phyloP scores from a whole-genome alignment of 2,329 filamentous ascomycete genomes.

The Fragosphaeria purpurea region DNA sequence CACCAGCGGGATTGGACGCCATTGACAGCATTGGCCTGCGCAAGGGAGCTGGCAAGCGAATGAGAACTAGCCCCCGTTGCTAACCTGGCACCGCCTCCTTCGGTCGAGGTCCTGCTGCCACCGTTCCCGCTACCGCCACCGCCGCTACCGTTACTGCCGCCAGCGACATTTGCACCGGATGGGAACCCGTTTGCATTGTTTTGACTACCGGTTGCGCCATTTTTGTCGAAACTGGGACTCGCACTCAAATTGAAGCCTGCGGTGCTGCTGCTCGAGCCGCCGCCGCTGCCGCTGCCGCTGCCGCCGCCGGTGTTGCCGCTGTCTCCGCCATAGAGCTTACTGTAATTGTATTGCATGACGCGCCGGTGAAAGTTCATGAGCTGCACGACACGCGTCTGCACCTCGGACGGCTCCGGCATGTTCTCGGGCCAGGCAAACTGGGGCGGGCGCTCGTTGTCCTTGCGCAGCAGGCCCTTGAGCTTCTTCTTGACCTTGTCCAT shows the following conservation, averaged over 20 bases:
- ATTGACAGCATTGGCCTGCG: slow-evolving; percentile 52
- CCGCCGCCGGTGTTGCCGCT: background rate
- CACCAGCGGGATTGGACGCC: slow-evolving; percentile 89
- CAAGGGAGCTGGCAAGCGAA: slow-evolving; percentile 28
- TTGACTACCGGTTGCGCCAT: background rate
- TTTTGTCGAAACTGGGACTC: slow-evolving; percentile 6
- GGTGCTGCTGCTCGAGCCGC: background rate
- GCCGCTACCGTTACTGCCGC: background rate
- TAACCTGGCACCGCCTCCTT: background rate
- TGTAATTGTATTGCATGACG: slow-evolving; percentile 92
- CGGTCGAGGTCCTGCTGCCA: background rate
- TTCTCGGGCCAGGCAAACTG: slow-evolving; percentile 98
- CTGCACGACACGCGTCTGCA: slow-evolving; percentile 84
- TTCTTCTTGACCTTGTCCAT: slow-evolving; percentile 99
- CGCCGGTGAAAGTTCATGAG: slow-evolving; percentile 95
- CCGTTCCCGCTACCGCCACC: no score
- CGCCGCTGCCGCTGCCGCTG: background rate
- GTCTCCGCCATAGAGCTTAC: slow-evolving; percentile 54
- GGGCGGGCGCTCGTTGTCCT: slow-evolving; percentile 85
- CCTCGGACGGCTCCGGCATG: slow-evolving; percentile 87
- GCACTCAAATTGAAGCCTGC: no score
- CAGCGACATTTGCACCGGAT: background rate
- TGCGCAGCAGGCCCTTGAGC: slow-evolving; percentile 81
- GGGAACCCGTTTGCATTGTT: background rate
- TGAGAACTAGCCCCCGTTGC: slow-evolving; percentile 22